Conservation (phyloP, 805 yeast genomes). For the Pichia paraexigua region DNA sequence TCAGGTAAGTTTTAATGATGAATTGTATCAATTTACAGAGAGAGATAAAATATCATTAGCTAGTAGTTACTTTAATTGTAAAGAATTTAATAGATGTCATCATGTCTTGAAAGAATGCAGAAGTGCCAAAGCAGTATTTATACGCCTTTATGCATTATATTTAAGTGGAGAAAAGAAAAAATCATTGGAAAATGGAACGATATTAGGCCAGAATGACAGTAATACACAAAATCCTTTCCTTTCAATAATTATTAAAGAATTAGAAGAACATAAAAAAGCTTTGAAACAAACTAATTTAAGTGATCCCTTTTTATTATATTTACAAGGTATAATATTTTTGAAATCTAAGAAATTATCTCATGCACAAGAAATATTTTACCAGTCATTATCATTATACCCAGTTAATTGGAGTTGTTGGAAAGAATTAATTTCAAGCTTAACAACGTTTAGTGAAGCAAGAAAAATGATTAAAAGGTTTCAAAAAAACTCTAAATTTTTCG, state of each 20-base stretch:
- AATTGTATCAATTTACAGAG: conserved; percentile 28
- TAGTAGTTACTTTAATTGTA: conserved; percentile 65
- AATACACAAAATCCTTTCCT: conserved; percentile 25
- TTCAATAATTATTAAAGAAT: conserved; percentile 33
- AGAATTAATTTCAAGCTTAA: conserved; percentile 59
- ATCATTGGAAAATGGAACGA: conserved; percentile 66
- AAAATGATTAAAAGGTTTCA: conserved; percentile 32
- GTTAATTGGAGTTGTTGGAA: conserved; percentile 94
- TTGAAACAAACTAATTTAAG: conserved; percentile 9
- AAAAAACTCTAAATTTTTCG: conserved; percentile 27
- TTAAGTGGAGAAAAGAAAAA: conserved; percentile 70
- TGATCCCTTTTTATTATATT: conserved; percentile 60
- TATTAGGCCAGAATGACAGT: conserved; percentile 38
- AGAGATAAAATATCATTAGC: conserved; percentile 50
- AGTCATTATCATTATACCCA: conserved; percentile 62
- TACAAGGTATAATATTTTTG: conserved; percentile 60
- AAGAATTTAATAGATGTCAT: conserved; percentile 78
- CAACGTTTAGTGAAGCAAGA: conserved; percentile 54
- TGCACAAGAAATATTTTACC: conserved; percentile 56
- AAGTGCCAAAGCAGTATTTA: conserved; percentile 48
- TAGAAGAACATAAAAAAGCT: conserved; percentile 27
- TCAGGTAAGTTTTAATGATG: conserved; percentile 18
- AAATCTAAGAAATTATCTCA: conserved; percentile 50
- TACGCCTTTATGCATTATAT: conserved; percentile 60
- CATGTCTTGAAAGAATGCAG: conserved; percentile 43